Evolutionary conservation across 2,329 filamentous ascomycete genomes (phyloP).

Genomic region (Nemania sp.): DNA sequence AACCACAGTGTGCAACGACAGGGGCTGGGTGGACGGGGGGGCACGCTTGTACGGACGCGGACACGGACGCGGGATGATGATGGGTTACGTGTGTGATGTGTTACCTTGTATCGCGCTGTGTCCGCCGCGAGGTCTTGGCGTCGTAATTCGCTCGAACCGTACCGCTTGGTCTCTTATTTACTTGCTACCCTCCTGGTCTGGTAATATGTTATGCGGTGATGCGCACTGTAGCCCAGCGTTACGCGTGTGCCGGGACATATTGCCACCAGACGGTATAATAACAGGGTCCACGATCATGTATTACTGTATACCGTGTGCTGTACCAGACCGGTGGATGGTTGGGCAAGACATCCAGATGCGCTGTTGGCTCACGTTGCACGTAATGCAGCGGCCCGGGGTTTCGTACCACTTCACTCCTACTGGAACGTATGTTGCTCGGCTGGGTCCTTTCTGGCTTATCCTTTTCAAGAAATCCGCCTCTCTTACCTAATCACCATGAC

Average conservation of each 20-base stretch:
- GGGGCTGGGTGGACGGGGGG: constrained; percentile 8
- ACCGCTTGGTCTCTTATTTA: not conserved
- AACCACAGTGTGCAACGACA: constrained; percentile 7
- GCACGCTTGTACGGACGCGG: not conserved
- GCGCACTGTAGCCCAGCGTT: constrained; percentile 4
- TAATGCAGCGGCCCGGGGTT: constrained; percentile 22
- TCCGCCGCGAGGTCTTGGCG: no score
- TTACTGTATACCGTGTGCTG: not conserved
- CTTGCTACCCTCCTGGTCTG: not conserved
- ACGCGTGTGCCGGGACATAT: constrained; percentile 5
- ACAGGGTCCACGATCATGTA: no score
- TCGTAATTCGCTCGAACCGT: not conserved
- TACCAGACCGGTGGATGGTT: no score
- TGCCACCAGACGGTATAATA: not conserved
- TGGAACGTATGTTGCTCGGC: constrained; percentile 7
- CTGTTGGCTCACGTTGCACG: constrained; percentile 14
- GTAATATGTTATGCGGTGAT: not conserved
- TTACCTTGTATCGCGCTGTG: no score
- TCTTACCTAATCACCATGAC: no score
- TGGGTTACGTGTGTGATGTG: no score
- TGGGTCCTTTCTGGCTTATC: not conserved
- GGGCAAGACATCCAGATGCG: constrained; percentile 2
- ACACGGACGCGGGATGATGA: constrained; percentile 14
- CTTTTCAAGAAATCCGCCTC: not conserved
- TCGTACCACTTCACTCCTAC: not conserved